These are phyloP conservation scores for Pseudisothecium myosuroides DNA, from an alignment of 225 moss, liverwort and hornwort species.

Conservation along the genomic window DNA sequence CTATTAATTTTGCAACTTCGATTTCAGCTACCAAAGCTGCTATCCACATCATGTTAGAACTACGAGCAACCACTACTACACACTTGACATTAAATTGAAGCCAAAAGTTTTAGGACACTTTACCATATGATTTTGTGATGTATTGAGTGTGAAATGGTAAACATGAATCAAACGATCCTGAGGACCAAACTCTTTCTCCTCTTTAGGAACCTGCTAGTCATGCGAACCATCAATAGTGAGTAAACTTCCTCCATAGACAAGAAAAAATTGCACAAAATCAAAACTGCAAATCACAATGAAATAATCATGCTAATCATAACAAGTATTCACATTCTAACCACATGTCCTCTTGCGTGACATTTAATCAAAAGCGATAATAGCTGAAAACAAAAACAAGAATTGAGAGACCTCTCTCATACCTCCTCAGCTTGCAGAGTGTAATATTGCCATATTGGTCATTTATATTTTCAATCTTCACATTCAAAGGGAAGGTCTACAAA, in stretches of 20 bases:
- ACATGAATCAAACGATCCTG: slow-evolving; percentile 98
- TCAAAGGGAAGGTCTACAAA: slow-evolving; percentile 77
- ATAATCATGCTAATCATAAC: no score
- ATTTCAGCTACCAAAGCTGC: no score
- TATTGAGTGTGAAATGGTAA: slow-evolving; percentile 95
- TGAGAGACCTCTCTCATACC: slow-evolving; percentile 18
- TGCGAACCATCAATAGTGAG: not conserved
- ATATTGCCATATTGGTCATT: slow-evolving; percentile 99
- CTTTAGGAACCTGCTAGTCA: slow-evolving; percentile 72
- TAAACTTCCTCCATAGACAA: not conserved
- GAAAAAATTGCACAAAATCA: not conserved
- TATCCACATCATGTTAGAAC: no score
- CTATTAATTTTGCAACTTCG: no score
- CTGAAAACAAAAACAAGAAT: not conserved
- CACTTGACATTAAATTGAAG: no score
- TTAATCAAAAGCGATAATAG: not conserved
- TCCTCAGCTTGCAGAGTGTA: slow-evolving; percentile 98
- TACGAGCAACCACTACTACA: no score
- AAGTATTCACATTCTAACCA: no score
- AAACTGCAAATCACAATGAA: no score
- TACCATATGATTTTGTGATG: slow-evolving; percentile 96
- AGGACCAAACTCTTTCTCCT: slow-evolving; percentile 84
- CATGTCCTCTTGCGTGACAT: no score
- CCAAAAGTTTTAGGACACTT: not conserved
- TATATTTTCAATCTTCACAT: slow-evolving; percentile 97